These are phyloP conservation scores for Fonsecaea nubica DNA, from an alignment of 2,329 filamentous ascomycete species.

Conservation along the genomic window DNA sequence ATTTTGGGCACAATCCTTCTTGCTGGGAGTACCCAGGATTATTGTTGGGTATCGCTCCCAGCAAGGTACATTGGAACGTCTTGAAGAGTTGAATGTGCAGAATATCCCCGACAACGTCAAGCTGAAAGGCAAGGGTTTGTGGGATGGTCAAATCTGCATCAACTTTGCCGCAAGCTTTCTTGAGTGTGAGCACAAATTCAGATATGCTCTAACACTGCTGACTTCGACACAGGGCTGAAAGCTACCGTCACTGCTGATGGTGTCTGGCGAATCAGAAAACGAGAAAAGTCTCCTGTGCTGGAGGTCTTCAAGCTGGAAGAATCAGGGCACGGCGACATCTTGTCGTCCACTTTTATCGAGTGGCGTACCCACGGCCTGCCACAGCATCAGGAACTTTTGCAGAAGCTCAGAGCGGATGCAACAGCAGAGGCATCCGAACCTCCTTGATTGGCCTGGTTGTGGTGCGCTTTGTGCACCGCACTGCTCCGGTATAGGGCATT, in stretches of 20 bases:
- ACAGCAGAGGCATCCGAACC: slow-evolving; percentile 8
- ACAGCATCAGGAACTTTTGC: slow-evolving; percentile 14
- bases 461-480: neutral
- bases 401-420: neutral
- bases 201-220: slow-evolving; percentile 4
- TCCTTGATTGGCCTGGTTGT: neutral
- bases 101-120: slow-evolving; percentile 78
- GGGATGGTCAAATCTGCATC: slow-evolving; percentile 94
- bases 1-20: slow-evolving; percentile 95
- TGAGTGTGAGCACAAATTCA: slow-evolving; percentile 66
- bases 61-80: slow-evolving; percentile 71
- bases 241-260: slow-evolving; percentile 69
- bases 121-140: slow-evolving; percentile 68
- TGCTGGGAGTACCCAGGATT: slow-evolving; percentile 90
- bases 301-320: slow-evolving; percentile 77
- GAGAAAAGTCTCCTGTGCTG: slow-evolving; percentile 67
- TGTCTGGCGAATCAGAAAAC: slow-evolving; percentile 79
- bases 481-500: neutral
- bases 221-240: slow-evolving; percentile 61
- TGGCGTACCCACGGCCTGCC: slow-evolving; percentile 61
- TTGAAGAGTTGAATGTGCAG: slow-evolving; percentile 82
- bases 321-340: slow-evolving; percentile 74
- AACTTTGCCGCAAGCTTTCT: slow-evolving; percentile 84
- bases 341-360: slow-evolving; percentile 77
- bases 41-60: slow-evolving; percentile 85